These are phyloP conservation scores for Teratosphaeria pseudoeucalypti DNA, from an alignment of 2,329 filamentous ascomycete species.

Conservation along the genomic window DNA sequence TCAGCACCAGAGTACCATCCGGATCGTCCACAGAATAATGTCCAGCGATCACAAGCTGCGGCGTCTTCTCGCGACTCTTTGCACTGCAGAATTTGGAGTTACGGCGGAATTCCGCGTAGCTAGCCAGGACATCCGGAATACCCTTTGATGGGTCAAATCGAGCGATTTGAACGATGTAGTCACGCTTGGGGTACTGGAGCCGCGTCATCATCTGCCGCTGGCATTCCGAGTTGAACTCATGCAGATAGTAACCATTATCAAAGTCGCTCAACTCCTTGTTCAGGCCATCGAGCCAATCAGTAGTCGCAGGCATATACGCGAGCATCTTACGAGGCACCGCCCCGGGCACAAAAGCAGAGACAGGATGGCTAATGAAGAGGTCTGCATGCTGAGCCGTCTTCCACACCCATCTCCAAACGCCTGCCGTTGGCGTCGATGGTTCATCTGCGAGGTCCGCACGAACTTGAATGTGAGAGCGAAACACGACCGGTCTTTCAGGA, in stretches of 20 bases:
- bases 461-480: constrained; percentile 75
- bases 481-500: constrained; percentile 65
- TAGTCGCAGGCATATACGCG: constrained; percentile 68
- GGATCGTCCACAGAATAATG: constrained; percentile 76
- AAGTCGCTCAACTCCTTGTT: constrained; percentile 65
- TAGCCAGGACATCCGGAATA: constrained; percentile 64
- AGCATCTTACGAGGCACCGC: constrained; percentile 57
- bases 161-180: constrained; percentile 71
- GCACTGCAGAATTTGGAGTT: constrained; percentile 42
- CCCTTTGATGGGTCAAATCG: constrained; percentile 79
- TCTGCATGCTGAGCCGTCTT: constrained; percentile 59
- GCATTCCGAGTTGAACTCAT: constrained; percentile 59
- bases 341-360: constrained; percentile 62
- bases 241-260: constrained; percentile 63
- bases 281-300: constrained; percentile 73
- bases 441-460: constrained; percentile 56
- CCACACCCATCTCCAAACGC: constrained; percentile 70
- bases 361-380: constrained; percentile 73
- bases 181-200: constrained; percentile 48
- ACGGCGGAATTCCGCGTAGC: constrained; percentile 62
- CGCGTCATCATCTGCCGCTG: constrained; percentile 49
- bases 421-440: constrained; percentile 55
- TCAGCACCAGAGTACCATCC: constrained; percentile 61
- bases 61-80: constrained; percentile 40
- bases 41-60: constrained; percentile 67